Evolutionary conservation across 2,329 filamentous ascomycete species (phyloP).

Genomic region (Microdochium bolleyi): DNA sequence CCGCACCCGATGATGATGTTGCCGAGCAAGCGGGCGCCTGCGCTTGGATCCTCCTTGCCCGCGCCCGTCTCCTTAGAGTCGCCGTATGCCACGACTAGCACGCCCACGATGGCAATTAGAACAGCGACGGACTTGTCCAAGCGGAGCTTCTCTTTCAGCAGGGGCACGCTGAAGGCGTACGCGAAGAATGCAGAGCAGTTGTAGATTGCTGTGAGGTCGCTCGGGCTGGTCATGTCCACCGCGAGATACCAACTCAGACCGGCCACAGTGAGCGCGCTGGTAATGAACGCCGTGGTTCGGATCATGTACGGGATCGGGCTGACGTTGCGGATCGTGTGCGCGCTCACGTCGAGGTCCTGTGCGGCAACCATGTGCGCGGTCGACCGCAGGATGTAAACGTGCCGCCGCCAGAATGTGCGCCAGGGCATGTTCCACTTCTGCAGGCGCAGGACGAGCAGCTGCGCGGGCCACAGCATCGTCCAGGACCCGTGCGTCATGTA

Average conservation of each 20-base stretch:
- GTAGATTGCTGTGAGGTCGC: conserved; percentile 95
- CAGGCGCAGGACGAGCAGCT: conserved; percentile 71
- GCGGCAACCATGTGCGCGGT: conserved; percentile 77
- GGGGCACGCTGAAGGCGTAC: conserved; percentile 89
- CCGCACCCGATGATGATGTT: conserved; percentile 90
- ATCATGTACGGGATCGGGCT: conserved; percentile 61
- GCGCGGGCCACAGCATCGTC: conserved; percentile 79
- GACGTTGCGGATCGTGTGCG: conserved; percentile 28
- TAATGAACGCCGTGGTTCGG: conserved; percentile 73
- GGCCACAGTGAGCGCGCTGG: conserved; percentile 78
- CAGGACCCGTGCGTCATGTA: conserved; percentile 96
- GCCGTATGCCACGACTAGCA: conserved; percentile 92
- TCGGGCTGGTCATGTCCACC: conserved; percentile 85
- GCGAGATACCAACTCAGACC: conserved; percentile 94
- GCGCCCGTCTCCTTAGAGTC: conserved; percentile 45
- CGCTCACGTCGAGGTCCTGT: conserved; percentile 58
- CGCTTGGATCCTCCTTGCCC: conserved; percentile 17
- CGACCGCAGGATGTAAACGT: conserved; percentile 40
- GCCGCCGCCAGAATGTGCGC: conserved; percentile 73
- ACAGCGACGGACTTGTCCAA: conserved; percentile 83
- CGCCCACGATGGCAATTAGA: conserved; percentile 76
- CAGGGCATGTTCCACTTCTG: conserved; percentile 75
- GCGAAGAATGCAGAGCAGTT: conserved; percentile 99
- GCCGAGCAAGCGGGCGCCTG: conserved; percentile 62
- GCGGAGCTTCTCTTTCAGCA: conserved; percentile 78